These are phyloP conservation scores for Triticum monococcum DNA, from an alignment of 176 grass and related monocot genomes.

Conservation along the genomic window DNA sequence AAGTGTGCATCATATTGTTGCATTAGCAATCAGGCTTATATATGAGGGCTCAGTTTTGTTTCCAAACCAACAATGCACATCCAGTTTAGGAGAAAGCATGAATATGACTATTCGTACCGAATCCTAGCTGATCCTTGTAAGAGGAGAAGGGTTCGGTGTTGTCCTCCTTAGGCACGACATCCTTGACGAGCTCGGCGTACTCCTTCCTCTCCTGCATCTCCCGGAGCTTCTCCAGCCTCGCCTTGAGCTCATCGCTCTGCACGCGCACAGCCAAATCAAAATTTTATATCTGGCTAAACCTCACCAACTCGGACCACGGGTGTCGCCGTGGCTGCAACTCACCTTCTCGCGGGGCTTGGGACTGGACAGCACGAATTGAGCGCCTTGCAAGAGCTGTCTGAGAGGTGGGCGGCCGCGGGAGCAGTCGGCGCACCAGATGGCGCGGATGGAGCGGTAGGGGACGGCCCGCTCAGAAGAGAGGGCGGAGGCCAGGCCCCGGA, in stretches of 20 bases:
- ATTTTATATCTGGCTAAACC: background rate
- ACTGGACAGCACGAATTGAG: conserved; percentile 58
- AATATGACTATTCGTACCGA: conserved; percentile 42
- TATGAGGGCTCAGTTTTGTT: background rate
- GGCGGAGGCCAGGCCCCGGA: conserved; percentile 39
- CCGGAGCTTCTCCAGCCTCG: conserved; percentile 72
- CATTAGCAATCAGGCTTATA: background rate
- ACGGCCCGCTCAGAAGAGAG: conserved; percentile 43
- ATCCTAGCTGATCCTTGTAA: conserved; percentile 97
- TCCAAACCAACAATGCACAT: background rate
- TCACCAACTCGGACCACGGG: background rate
- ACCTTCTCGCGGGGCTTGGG: conserved; percentile 90
- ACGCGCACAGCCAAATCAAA: background rate
- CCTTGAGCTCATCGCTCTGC: conserved; percentile 87
- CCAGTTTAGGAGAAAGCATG: background rate
- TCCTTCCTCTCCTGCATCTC: conserved; percentile 81
- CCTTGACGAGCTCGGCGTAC: conserved; percentile 80
- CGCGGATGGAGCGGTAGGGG: conserved; percentile 56
- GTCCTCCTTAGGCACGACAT: conserved; percentile 57
- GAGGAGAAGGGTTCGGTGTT: conserved; percentile 79
- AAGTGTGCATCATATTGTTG: background rate
- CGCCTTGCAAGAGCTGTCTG: conserved; percentile 42
- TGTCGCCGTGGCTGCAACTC: background rate
- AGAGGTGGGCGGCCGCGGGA: conserved; percentile 55
- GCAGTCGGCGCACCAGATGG: conserved; percentile 64